Evolutionary conservation across 805 yeast species (phyloP), one percentile per base, ranked within the genome.

Genomic region (Schwanniomyces polymorphus): DNA sequence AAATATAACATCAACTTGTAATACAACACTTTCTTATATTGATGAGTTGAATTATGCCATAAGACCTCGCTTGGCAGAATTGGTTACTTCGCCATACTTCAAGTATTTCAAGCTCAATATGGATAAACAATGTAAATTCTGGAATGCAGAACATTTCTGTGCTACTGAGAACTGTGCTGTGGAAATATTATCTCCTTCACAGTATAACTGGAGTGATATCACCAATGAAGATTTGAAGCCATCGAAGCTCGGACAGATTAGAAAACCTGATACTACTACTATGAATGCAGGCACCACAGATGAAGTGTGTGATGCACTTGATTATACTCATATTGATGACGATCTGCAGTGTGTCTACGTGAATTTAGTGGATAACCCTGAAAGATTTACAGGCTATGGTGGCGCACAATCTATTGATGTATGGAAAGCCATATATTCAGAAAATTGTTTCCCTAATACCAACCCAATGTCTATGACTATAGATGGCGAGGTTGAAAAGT

Each of bases 351-450:
- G 91, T 45, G 97, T 90, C 1, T 85, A 86, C 57, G 96, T 94
- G 26, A 90, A 91, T 59, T 76, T 94, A 47, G 75, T 85, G 17
- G 88, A 87, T 45, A 95, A 95, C 61, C 97, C 97, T 0, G 99
- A 94, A 67, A 76, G 98, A 59, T 94, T 88, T 70, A 95, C 99
- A 0, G 99, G 99, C 0, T 94, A 94, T 61, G 87, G 91, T 27
- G 99, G 99, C 27, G 82, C 85, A 43, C 97, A 94, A 59, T 89
- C 97, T 18, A 82, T 85, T 55, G 90, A 86, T 61, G 89, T 94
- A 41, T 94, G 99, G 99, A 76, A 82, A 35, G 89, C 95, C 54
- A 91, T 94, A 26, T 94, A 94, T 66, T 84, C 82, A 38, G 97
- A 94, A 57, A 91, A 91, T 71, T 91, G 97, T 64, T 91, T 91